Base-by-base conservation (phyloP, 2,329 filamentous ascomycete species). In the Microdochium bolleyi region DNA sequence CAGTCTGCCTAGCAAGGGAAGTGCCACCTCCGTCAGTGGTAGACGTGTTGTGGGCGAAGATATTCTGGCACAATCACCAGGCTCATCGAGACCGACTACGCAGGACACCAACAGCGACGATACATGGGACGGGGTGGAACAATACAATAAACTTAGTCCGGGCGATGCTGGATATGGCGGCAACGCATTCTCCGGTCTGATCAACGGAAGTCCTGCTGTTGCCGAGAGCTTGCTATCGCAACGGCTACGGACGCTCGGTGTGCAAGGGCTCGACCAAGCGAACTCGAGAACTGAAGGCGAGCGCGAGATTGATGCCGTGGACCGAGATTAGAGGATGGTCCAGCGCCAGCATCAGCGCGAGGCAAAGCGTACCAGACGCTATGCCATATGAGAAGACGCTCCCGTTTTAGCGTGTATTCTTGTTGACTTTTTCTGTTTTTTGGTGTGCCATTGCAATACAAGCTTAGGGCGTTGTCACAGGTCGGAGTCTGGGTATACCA, bases 141-240 rank as follows among this genome's bases (percentile, higher is more conserved):
- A 64, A 9, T 89, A 91, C 62, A 80, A 80, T 62, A 91, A 91
- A 63, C 78, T 89, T 21, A 83, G 64, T 60, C 87, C 79, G 63
- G 83, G 83, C 5, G 84, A 89, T 55, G 66, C 74, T 21, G 78
- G 83, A 34, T 84, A 88, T 61, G 79, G 84, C 37, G 76, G 80
- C 1, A 79, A 82, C 52, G 68, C 73, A 0, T 84, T 78, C 57
- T 64, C 60, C 22, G 64, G 59, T 9, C 65, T 64, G 51, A 67
- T 64, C 30, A 64, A 69, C 58, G 70, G 70, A 34, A 67, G 67
- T 55, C 62, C 69, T 2, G 72, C 67, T n/a, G 70, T 70, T 1
- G 75, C 80, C 3, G 85, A 89, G 60, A 82, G 88, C 2, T 68
- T 94, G 16, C 71, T 94, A 16, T 88, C 88, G 11, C 83, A 83